Evolutionary conservation across 2,329 filamentous ascomycete genomes (phyloP), one percentile per base, ranked within the genome.

Genomic region (Escovopsis sp.): DNA sequence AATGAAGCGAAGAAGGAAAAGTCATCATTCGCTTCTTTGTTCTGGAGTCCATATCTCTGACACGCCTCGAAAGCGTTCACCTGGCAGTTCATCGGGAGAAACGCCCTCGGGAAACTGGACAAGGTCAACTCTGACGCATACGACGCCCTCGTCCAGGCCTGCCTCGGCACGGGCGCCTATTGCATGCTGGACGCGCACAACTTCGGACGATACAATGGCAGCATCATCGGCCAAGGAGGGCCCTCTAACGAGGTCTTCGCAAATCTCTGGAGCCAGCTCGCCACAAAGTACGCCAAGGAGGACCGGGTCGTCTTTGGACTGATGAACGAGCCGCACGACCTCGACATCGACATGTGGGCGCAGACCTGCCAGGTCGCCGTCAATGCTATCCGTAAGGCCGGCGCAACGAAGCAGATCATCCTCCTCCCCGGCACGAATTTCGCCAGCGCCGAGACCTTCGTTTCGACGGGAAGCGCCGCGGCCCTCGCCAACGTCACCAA

Each of bases 281-380:
- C 79, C 8, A 62, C 58, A 1, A 73, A 74, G 52, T 83, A 82
- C 56, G 70, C 63, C 0, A 65, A 66, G 6, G 58, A 74, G 39
- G 54, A 64, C 32, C 74, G 24, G 66, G 66, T 39, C 55, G 70
- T 45, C 59, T 83, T 83, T 48, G 77, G 76, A 12, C 54, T 83
- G 36, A 82, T 83, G 77, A 84, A 83, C 58, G 79, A 79, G 59
- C 78, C 79, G 7, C 75, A 81, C 54, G 71, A 76, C 40, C 57
- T 73, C 42, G 68, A 76, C 50, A 64, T 79, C 48, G 56, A 52
- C 24, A 55, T 59, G 1, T 83, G 79, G 79, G 75, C 72, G 1
- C 55, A 64, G 5, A 76, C 73, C 0, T 71, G 74, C 45, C 79
- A 83, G 53, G 66, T 65, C 11, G 76, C 66, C 13, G 79, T 84